phyloP scores from a whole-genome alignment of 805 yeast species.

The Candida chauliodis region DNA sequence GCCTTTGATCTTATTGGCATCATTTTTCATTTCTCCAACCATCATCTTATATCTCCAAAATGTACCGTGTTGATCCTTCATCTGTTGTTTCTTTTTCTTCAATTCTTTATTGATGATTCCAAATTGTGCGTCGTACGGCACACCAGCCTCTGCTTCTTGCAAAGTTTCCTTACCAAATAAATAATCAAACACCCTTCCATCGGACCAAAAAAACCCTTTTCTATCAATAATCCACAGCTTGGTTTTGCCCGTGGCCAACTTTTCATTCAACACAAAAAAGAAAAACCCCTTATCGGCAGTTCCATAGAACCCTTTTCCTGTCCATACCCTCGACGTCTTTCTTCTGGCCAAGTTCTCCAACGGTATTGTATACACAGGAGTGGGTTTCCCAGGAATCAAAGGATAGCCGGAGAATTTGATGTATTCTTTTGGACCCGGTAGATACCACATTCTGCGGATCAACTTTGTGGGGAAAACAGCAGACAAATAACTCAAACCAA shows the following conservation, averaged over 20 bases:
- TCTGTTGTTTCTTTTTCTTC: constrained; percentile 46
- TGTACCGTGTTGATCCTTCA: constrained; percentile 53
- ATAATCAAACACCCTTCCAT: constrained; percentile 79
- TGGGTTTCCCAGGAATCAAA: constrained; percentile 66
- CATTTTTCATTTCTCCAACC: constrained; percentile 28
- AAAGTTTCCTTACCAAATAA: constrained; percentile 76
- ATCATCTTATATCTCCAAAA: constrained; percentile 55
- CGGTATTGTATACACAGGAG: constrained; percentile 71
- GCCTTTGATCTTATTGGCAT: constrained; percentile 21
- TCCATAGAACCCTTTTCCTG: constrained; percentile 86
- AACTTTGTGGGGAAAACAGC: constrained; percentile 61
- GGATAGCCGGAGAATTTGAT: constrained; percentile 74
- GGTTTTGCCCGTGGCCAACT: constrained; percentile 24
- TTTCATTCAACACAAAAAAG: constrained; percentile 68
- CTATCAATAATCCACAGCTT: constrained; percentile 79
- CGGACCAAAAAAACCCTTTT: constrained; percentile 90
- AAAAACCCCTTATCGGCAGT: constrained; percentile 72
- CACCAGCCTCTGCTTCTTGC: constrained; percentile 72
- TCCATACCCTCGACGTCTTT: constrained; percentile 66
- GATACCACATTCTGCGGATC: constrained; percentile 70
- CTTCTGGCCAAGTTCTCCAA: constrained; percentile 52
- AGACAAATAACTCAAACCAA: constrained; percentile 27
- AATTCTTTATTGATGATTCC: constrained; percentile 46
- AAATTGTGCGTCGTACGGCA: constrained; percentile 57
- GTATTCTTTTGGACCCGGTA: constrained; percentile 59